Evolutionary conservation across 2,329 filamentous ascomycete species (phyloP).

Genomic region (Xylariaceae sp.): DNA sequence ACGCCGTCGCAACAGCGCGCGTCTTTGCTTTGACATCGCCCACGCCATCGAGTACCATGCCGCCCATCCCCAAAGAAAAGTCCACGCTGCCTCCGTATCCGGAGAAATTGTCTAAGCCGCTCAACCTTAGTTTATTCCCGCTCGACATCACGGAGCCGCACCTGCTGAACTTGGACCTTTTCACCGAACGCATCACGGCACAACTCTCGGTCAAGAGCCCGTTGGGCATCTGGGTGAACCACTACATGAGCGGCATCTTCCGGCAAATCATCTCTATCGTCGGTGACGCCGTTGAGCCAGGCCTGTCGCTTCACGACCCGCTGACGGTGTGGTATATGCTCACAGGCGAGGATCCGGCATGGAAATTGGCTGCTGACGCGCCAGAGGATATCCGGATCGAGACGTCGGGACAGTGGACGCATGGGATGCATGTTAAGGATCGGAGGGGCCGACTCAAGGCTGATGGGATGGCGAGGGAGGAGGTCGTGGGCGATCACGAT

Average conservation of each 20-base stretch:
- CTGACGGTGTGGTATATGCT: slow-evolving; percentile 76
- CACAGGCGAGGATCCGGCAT: slow-evolving; percentile 53
- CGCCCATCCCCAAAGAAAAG: slow-evolving; percentile 54
- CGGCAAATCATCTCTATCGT: slow-evolving; percentile 62
- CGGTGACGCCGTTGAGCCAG: slow-evolving; percentile 53
- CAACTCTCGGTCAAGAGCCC: slow-evolving; percentile 62
- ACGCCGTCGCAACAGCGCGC: slow-evolving; percentile 71
- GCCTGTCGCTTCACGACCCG: slow-evolving; percentile 71
- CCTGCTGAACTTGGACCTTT: slow-evolving; percentile 57
- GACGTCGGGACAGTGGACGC: slow-evolving; percentile 88
- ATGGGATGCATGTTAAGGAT: slow-evolving; percentile 86
- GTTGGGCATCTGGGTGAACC: slow-evolving; percentile 67
- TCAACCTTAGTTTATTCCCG: slow-evolving; percentile 69
- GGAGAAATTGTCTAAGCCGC: slow-evolving; percentile 53
- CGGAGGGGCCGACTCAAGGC: slow-evolving; percentile 57
- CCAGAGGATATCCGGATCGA: slow-evolving; percentile 86
- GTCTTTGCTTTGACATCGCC: slow-evolving; percentile 74
- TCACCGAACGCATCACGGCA: slow-evolving; percentile 52
- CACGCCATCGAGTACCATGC: slow-evolving; percentile 74
- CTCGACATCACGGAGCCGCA: slow-evolving; percentile 75
- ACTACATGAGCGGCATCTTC: slow-evolving; percentile 69
- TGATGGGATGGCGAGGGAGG: slow-evolving; percentile 43
- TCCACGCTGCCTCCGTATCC: slow-evolving; percentile 60
- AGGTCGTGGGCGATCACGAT: slow-evolving; percentile 65
- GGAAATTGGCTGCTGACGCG: slow-evolving; percentile 50